A percentile compares a stretch with the other conserved stretches of the same genome.
Evolutionary conservation across 441 rosid genomes (phyloP).

Genomic region (Adansonia rubrostipa): DNA sequence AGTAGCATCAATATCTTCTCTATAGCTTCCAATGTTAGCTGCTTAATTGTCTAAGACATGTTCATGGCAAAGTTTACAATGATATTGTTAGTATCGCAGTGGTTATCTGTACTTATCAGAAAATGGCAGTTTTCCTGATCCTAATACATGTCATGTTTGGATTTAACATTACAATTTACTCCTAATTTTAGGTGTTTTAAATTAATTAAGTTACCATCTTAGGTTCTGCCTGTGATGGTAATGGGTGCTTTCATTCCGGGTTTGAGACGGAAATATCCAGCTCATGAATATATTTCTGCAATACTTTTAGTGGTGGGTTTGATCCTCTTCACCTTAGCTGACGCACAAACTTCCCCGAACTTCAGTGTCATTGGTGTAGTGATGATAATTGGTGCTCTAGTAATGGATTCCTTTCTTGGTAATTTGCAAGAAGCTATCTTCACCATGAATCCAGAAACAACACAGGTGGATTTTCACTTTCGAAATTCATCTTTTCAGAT

Average conservation of each 20-base stretch:
- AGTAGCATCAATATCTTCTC: neutral
- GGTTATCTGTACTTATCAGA: neutral
- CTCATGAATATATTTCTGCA: conserved; percentile 77
- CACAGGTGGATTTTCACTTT: conserved; percentile 56
- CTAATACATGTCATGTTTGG: too few species aligned
- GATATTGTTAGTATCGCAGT: neutral
- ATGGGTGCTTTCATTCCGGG: conserved; percentile 93
- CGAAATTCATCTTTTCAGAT: neutral
- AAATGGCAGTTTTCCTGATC: neutral
- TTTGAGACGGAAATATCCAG: conserved; percentile 71
- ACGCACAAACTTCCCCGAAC: conserved; percentile 84
- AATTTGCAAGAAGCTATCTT: conserved; percentile 90
- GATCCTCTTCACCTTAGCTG: conserved; percentile 87
- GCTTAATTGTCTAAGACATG: neutral
- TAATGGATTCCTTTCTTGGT: conserved; percentile 91
- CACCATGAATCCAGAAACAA: conserved; percentile 83
- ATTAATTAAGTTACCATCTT: conserved; percentile 7
- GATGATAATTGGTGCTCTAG: conserved; percentile 76
- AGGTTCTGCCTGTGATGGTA: conserved; percentile 93
- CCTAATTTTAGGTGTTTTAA: neutral
- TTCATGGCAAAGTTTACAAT: neutral
- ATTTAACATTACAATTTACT: neutral
- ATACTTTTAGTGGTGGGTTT: conserved; percentile 70
- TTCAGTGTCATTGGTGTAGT: conserved; percentile 76
- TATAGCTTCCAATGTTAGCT: too few species aligned